These are phyloP conservation scores for Thalassiosira sp. DNA, from an alignment of 352 stramenopile species.

Conservation along the genomic window DNA sequence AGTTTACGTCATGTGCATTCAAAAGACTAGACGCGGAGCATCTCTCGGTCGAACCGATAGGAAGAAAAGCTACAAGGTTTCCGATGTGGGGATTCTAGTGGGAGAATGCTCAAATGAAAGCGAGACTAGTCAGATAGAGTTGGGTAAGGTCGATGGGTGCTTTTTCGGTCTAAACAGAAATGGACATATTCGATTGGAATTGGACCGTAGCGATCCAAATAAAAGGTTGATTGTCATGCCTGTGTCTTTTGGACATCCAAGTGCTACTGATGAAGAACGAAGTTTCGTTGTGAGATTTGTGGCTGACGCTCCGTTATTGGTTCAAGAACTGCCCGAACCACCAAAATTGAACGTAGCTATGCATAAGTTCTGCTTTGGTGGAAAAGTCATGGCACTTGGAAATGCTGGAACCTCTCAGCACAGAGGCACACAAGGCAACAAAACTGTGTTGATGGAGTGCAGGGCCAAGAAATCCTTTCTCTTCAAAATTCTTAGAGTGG, in stretches of 20 bases:
- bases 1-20: constrained; percentile 73
- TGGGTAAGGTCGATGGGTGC: constrained; percentile 49
- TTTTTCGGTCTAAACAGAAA: constrained; percentile 70
- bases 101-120: constrained; percentile 17
- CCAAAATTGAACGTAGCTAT: constrained; percentile 58
- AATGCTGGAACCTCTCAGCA: constrained; percentile 41
- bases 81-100: constrained; percentile 71
- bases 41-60: constrained; percentile 60
- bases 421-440: constrained; percentile 35
- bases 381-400: constrained; percentile 38
- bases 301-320: constrained; percentile 61
- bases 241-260: constrained; percentile 68
- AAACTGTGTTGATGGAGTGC: constrained; percentile 50
- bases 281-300: constrained; percentile 70
- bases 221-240: constrained; percentile 70
- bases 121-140: constrained; percentile 11
- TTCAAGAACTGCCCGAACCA: constrained; percentile 52
- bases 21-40: constrained; percentile 68
- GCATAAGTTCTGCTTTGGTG: constrained; percentile 54
- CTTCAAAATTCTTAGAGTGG: constrained; percentile 42
- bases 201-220: constrained; percentile 48
- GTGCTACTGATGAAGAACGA: constrained; percentile 64
- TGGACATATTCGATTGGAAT: constrained; percentile 59
- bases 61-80: constrained; percentile 75
- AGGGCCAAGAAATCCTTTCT: constrained; percentile 23